Conservation (phyloP, 176 grass and related monocot species). For the Hsuehochloa calcarea region DNA sequence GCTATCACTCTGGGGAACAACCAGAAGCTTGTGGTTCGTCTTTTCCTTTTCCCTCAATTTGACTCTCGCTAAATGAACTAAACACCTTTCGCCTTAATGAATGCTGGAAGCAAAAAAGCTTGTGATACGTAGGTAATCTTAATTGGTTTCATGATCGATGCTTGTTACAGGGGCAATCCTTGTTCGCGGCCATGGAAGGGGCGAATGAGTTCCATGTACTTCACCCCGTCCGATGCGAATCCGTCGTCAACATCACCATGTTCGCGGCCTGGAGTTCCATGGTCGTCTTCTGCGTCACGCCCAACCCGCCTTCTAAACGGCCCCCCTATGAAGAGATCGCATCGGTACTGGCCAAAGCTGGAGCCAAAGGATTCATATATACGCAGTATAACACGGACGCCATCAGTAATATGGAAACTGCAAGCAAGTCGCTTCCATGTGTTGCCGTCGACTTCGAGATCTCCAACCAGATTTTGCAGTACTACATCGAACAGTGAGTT, state of each 20-base stretch:
- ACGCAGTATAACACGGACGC: background rate
- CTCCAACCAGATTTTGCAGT: background rate
- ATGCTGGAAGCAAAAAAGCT: background rate
- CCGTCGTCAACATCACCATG: background rate
- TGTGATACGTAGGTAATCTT: background rate
- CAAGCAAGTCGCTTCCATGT: background rate
- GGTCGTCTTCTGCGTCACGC: background rate
- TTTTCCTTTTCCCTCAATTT: too few relatives aligned
- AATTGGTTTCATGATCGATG: too few relatives aligned
- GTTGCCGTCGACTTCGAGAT: conserved; percentile 28
- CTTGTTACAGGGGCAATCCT: conserved; percentile 1
- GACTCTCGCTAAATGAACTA: too few relatives aligned
- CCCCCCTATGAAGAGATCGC: background rate
- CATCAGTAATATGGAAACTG: accelerated
- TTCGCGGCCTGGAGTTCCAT: too few relatives aligned
- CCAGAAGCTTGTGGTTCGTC: background rate
- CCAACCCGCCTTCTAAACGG: background rate
- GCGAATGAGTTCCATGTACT: too few relatives aligned
- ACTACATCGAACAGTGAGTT: background rate
- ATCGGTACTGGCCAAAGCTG: background rate
- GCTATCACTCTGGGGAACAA: conserved; percentile 27
- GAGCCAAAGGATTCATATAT: conserved; percentile 33
- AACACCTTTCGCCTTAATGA: too few relatives aligned
- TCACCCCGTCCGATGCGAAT: accelerated
- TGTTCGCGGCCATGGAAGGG: background rate